Evolutionary conservation across 768 basidiomycete species (phyloP).

Genomic region (Leccinum disarticulatum): DNA sequence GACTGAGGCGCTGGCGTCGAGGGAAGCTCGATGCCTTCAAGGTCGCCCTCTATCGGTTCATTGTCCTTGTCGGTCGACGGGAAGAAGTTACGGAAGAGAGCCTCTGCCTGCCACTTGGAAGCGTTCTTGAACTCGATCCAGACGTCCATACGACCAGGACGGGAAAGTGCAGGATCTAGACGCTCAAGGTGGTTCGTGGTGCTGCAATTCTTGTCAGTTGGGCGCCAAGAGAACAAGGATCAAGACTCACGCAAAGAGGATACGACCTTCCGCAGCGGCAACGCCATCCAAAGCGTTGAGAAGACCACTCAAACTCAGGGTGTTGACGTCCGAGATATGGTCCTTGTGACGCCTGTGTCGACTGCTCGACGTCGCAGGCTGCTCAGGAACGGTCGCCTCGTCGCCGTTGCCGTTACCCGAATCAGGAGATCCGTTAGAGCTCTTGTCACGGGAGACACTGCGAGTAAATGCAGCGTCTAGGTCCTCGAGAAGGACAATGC

Average conservation of each 20-base stretch:
- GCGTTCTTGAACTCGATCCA: conserved; percentile 91
- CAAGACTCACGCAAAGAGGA: conserved; percentile 79
- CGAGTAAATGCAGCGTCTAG: conserved; percentile 87
- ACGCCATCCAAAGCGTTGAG: conserved; percentile 87
- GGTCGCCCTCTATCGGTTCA: conserved; percentile 39
- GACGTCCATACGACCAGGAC: conserved; percentile 91
- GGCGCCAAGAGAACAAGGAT: background rate
- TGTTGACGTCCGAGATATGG: conserved; percentile 74
- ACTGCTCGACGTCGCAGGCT: conserved; percentile 35
- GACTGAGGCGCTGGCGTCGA: conserved; percentile 42
- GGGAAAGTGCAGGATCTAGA: conserved; percentile 86
- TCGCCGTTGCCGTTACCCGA: conserved; percentile 34
- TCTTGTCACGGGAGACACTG: conserved; percentile 64
- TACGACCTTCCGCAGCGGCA: conserved; percentile 81
- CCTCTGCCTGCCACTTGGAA: conserved; percentile 81
- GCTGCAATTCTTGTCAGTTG: conserved; percentile 35
- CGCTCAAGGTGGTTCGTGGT: conserved; percentile 92
- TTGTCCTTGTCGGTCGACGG: conserved; percentile 63
- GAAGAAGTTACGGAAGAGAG: conserved; percentile 89
- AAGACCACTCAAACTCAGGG: conserved; percentile 76
- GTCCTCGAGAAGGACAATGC: conserved; percentile 87
- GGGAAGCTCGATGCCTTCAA: conserved; percentile 47
- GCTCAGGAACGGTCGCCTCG: conserved; percentile 31
- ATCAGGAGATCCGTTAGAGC: conserved; percentile 45
- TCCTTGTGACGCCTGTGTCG: conserved; percentile 51